Evolutionary conservation across 805 yeast species (phyloP).

Genomic region (Priceomyces carsonii): DNA sequence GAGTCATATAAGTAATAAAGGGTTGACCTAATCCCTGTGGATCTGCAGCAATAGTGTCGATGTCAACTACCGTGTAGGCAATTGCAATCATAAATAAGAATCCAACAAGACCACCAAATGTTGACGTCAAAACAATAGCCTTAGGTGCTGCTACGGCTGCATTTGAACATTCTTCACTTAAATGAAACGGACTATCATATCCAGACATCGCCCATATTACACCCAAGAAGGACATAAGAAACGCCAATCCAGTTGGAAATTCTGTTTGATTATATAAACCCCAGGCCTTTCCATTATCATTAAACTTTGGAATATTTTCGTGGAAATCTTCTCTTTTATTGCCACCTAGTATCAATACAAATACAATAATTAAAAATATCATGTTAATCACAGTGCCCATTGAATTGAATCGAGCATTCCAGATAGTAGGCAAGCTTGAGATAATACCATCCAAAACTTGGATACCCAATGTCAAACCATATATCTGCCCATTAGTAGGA

Average conservation of each 20-base stretch:
- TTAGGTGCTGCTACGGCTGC: conserved; percentile 66
- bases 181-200: conserved; percentile 72
- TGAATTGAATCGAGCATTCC: conserved; percentile 52
- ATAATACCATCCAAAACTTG: conserved; percentile 48
- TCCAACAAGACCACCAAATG: conserved; percentile 56
- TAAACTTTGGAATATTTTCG: conserved; percentile 42
- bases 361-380: conserved; percentile 50
- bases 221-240: conserved; percentile 59
- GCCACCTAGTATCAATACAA: conserved; percentile 54
- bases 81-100: conserved; percentile 59
- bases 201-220: conserved; percentile 75
- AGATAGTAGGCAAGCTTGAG: conserved; percentile 54
- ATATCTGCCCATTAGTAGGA: conserved; percentile 51
- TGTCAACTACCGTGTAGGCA: conserved; percentile 58
- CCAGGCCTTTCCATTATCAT: conserved; percentile 54
- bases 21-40: conserved; percentile 58
- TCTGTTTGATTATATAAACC: conserved; percentile 56
- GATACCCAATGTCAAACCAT: conserved; percentile 53
- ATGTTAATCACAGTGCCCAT: conserved; percentile 52
- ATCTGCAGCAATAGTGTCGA: conserved; percentile 46
- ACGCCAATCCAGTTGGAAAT: conserved; percentile 62
- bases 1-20: conserved; percentile 54
- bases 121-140: conserved; percentile 61
- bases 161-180: conserved; percentile 71
- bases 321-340: conserved; percentile 39